phyloP scores from a whole-genome alignment of 148 eudicot genomes.

The Drosera capensis region DNA sequence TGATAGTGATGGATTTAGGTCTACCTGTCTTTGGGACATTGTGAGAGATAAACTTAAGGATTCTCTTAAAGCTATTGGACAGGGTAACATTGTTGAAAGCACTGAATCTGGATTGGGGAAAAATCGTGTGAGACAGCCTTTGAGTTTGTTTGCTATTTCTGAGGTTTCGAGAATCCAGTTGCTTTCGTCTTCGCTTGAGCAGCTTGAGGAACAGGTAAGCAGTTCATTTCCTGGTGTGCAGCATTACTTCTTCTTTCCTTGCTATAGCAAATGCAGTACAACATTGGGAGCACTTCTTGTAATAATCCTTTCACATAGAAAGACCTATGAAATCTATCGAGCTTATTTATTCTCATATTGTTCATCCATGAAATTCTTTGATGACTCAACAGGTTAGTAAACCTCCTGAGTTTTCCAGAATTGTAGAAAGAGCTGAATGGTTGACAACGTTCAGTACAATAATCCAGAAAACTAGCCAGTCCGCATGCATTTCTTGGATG shows the following conservation, averaged over 20 bases:
- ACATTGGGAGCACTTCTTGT: background rate
- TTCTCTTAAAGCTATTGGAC: constrained; percentile 41
- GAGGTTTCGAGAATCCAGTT: constrained; percentile 63
- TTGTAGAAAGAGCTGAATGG: constrained; percentile 24
- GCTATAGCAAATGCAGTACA: background rate
- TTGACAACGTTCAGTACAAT: constrained; percentile 24
- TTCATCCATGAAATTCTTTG: background rate
- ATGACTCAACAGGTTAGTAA: constrained; percentile 42
- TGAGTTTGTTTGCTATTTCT: constrained; percentile 69
- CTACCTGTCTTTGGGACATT: constrained; percentile 46
- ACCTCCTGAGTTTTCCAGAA: constrained; percentile 25
- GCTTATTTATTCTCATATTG: background rate
- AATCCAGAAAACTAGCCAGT: constrained; percentile 40
- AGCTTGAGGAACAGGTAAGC: constrained; percentile 85
- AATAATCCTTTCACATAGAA: background rate
- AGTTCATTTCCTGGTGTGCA: background rate
- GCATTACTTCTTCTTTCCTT: background rate
- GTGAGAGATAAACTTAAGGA: constrained; percentile 53
- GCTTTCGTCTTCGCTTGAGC: constrained; percentile 58
- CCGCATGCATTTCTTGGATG: constrained; percentile 63
- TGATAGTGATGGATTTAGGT: constrained; percentile 22
- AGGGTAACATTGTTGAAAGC: constrained; percentile 19
- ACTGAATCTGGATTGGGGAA: constrained; percentile 14
- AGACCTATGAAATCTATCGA: too few species aligned
- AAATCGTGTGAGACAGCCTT: constrained; percentile 29